Evolutionary conservation across 176 grass and related monocot genomes (phyloP), one percentile per base, ranked within the genome.

Genomic region (Aegilops longissima): DNA sequence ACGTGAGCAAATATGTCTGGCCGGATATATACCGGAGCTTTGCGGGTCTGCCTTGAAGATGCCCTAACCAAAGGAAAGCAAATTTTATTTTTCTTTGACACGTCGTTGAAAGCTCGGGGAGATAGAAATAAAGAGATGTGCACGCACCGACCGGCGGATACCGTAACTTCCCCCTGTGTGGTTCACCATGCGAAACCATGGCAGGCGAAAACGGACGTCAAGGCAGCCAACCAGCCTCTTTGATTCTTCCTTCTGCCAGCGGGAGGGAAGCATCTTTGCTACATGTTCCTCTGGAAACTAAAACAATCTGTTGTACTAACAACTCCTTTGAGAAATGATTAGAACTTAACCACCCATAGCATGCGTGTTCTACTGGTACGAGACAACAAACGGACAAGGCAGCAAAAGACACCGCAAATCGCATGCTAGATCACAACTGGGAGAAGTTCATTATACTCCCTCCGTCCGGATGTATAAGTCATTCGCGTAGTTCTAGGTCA

Each of bases 341-440:
- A n/a, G 35, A 38, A 10, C 67, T 77, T 49, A 73, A 45, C 66
- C 27, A 47, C 67, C 67, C 5, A 13, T 20, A 21, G 14, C 45
- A 58, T 3, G 80, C 23, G 14, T 45, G n/a, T 3, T 30, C 33
- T 51, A 73, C 25, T 62, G 25, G 14, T 11, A 24, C 24, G 8
- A 29, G 85, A 27, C 84, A 83, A 20, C 74, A 87, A 79, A 9
- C 6, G 45, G 25, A 78, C 31, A 83, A 83, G 33, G 23, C 66
- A 44, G 83, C 30, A 59, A 18, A 20, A 27, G 58, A 58, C 33
- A 17, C 18, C 29, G 33, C 61, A 42, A 16, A 61, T 63, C 27
- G 83, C 71, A 14, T 40, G 70, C 78, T 77, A 76, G 83, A 76
- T 81, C 75, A 35, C 73, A 73, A 87, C 12, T 3, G 8, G 40